phyloP scores from a whole-genome alignment of 441 rosid species.

The Aquilaria agallochum region DNA sequence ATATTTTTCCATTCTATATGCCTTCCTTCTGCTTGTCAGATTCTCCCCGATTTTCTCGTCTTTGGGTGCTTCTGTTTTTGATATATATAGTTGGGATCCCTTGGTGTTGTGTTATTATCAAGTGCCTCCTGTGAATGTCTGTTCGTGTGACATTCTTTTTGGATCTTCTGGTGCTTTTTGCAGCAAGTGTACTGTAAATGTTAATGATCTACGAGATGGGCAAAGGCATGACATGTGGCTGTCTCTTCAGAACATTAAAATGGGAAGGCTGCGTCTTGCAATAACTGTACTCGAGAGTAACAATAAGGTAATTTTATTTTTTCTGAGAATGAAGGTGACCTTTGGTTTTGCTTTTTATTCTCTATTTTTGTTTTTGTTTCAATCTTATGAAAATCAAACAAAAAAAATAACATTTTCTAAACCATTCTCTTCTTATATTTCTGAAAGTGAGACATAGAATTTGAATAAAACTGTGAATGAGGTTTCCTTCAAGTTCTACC shows the following conservation, averaged over 20 bases:
- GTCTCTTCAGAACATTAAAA: conserved; percentile 72
- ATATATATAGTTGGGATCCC: no score
- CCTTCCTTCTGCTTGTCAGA: background rate
- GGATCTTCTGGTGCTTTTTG: conserved; percentile 15
- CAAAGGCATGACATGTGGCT: conserved; percentile 83
- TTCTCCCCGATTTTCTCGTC: background rate
- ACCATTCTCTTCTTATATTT: no score
- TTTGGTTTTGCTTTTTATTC: no score
- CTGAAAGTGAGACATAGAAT: no score
- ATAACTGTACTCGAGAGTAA: conserved; percentile 57
- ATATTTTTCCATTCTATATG: background rate
- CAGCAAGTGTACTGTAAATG: conserved; percentile 68
- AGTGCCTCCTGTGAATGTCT: background rate
- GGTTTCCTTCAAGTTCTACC: no score
- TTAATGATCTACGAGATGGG: conserved; percentile 62
- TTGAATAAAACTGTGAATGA: no score
- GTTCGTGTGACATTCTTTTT: background rate
- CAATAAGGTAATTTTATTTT: conserved; percentile 36
- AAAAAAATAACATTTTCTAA: no score
- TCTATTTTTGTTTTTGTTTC: no score
- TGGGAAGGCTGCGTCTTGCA: conserved; percentile 84
- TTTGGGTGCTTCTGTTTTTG: background rate
- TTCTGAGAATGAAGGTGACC: background rate
- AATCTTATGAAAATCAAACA: no score
- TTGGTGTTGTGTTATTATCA: no score